Evolutionary conservation across 495 filamentous ascomycete genomes (phyloP).

Genomic region (Penicillium crystallinum): DNA sequence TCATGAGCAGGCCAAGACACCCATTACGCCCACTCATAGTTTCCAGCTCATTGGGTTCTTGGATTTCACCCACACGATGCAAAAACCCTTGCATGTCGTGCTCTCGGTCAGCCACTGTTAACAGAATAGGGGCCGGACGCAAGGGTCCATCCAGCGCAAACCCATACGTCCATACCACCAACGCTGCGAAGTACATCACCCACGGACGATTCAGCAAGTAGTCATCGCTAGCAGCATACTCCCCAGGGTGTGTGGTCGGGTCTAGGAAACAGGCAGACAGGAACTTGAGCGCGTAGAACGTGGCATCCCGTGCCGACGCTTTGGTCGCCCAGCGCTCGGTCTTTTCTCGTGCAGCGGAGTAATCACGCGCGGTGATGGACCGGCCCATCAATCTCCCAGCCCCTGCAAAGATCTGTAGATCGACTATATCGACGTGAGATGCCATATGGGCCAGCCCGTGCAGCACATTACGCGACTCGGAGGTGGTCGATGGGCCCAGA

Average conservation of each 20-base stretch:
- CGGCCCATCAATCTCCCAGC: slow-evolving; percentile 80
- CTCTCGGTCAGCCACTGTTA: slow-evolving; percentile 58
- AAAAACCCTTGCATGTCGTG: slow-evolving; percentile 78
- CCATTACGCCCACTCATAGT: slow-evolving; percentile 70
- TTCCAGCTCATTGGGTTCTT: slow-evolving; percentile 77
- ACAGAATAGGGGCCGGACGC: slow-evolving; percentile 45
- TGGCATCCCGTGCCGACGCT: slow-evolving; percentile 85
- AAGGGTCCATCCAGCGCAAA: slow-evolving; percentile 84
- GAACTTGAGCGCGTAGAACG: slow-evolving; percentile 89
- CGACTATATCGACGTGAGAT: slow-evolving; percentile 96
- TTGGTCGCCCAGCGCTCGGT: slow-evolving; percentile 86
- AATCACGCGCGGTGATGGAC: slow-evolving; percentile 76
- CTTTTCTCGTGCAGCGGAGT: slow-evolving; percentile 70
- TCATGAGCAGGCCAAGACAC: slow-evolving; percentile 75
- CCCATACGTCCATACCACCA: slow-evolving; percentile 95
- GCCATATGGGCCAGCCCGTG: slow-evolving; percentile 97
- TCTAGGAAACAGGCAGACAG: slow-evolving; percentile 71
- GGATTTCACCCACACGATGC: slow-evolving; percentile 63
- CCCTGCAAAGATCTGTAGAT: slow-evolving; percentile 92
- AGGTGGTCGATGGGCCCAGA: slow-evolving; percentile 47
- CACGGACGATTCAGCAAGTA: slow-evolving; percentile 88
- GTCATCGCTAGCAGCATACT: slow-evolving; percentile 83
- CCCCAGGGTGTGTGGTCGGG: slow-evolving; percentile 34
- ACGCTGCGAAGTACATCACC: slow-evolving; percentile 90
- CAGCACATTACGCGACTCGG: slow-evolving; percentile 76